Evolutionary conservation across 176 grass and related monocot species (phyloP), one percentile per base, ranked within the genome.

Genomic region (Carex kokanica): DNA sequence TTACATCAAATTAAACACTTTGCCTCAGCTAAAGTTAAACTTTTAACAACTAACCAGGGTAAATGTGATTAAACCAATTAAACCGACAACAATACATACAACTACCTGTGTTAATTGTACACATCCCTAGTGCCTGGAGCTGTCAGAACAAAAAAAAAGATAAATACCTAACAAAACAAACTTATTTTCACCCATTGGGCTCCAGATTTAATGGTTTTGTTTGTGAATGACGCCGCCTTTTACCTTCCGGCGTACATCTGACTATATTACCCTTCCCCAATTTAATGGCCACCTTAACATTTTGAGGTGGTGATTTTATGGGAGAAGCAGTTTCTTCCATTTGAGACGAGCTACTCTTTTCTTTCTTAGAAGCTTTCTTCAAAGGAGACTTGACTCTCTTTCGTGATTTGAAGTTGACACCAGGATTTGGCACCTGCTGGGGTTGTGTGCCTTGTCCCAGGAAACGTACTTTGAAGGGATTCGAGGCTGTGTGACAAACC

Each of bases 181-280:
- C 74, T 77, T 56, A 17, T 60, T 17, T 60, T 86, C 74, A 83
- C 41, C 86, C 6, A 36, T 85, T 82, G 81, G 84, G 87, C 60
- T 85, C 91, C 56, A 88, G 60, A 78, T 88, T 73, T 78, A 84
- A 34, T 6, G 68, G 81, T 45, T 83, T 84, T 73, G 73, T 53
- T 77, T 55, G 20, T 53, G 51, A 56, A 54, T 77, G 73, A 7
- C 49, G 77, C 72, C 91, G 87, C 41, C 91, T 90, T 86, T 99
- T 95, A 25, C 96, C 93, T 34, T 99, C 96, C 43, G 93, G 91
- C 4, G 93, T 99, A 85, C 86, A 21, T 85, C 86, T 90, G 73
- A 88, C 81, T 21, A 81, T 16, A 60, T 75, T 86, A 67, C 73
- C 73, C 72, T 84, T 84, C 11, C 63, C 71, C 13, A 66, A 52